Evolutionary conservation across 139 green algal genomes (phyloP).

Genomic region (Ettlia oleoabundans): DNA sequence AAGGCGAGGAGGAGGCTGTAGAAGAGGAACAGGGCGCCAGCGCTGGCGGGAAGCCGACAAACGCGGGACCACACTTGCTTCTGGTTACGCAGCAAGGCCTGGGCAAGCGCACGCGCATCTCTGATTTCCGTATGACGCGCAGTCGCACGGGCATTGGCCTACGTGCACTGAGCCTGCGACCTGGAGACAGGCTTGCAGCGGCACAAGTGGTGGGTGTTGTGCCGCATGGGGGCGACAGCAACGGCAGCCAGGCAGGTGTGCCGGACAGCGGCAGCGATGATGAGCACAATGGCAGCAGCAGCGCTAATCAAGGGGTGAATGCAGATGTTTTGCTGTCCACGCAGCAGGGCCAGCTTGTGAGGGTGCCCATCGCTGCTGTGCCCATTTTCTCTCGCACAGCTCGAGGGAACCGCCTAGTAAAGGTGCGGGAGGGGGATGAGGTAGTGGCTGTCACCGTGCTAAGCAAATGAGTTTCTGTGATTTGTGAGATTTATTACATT

Average conservation of each 20-base stretch:
- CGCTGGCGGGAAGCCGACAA: no score
- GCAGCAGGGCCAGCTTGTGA: slow-evolving; percentile 53
- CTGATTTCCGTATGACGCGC: slow-evolving; percentile 40
- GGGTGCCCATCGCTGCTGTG: slow-evolving; percentile 41
- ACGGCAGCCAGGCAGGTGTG: background rate
- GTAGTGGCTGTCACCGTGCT: slow-evolving; percentile 53
- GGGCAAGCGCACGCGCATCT: slow-evolving; percentile 50
- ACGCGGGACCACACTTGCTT: slow-evolving; percentile 2
- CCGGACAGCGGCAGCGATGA: background rate
- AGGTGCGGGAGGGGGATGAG: slow-evolving; percentile 50
- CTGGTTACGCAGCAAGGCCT: slow-evolving; percentile 48
- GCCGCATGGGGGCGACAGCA: no score
- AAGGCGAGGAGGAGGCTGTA: background rate
- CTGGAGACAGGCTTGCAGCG: slow-evolving; percentile 49
- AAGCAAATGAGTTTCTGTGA: background rate
- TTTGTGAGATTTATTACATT: background rate
- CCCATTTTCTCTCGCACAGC: background rate
- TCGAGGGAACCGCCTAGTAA: slow-evolving; percentile 50
- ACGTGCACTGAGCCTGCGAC: slow-evolving; percentile 34
- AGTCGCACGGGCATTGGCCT: slow-evolving; percentile 40
- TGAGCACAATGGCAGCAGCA: background rate
- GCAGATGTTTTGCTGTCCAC: slow-evolving; percentile 59
- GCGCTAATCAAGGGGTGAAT: background rate
- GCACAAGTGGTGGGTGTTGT: slow-evolving; percentile 49
- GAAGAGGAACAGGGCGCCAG: background rate